Percentiles rank a stretch among this genome's conserved stretches.
These are phyloP conservation scores for Didymella sp. DNA, from an alignment of 2,329 filamentous ascomycete species.

Conservation along the genomic window DNA sequence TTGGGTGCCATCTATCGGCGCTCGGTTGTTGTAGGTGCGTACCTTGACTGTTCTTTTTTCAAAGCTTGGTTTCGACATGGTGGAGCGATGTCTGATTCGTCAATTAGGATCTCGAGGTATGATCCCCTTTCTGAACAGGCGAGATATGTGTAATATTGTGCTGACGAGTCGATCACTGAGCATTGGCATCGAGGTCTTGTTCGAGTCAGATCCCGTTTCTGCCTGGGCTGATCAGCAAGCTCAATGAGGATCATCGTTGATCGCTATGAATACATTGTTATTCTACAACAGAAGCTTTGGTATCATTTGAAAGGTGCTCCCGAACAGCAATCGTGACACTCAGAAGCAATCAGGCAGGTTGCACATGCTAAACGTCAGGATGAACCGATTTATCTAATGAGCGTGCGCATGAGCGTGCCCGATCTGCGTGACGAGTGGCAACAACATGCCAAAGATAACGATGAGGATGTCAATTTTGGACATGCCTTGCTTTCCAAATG, in stretches of 20 bases:
- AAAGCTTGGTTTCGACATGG: neutral
- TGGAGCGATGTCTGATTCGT: neutral
- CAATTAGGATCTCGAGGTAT: neutral
- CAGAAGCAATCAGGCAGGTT: neutral
- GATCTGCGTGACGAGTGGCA: conserved; percentile 78
- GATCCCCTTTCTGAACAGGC: neutral
- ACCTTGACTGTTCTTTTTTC: conserved; percentile 5
- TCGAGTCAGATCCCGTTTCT: neutral
- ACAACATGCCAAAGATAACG: conserved; percentile 76
- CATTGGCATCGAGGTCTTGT: neutral
- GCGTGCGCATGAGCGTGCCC: conserved; percentile 65
- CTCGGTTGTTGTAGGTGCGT: neutral
- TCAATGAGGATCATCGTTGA: neutral
- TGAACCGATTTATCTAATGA: conserved; percentile 51
- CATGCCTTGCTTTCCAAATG: conserved; percentile 59
- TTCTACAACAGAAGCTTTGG: conserved; percentile 16
- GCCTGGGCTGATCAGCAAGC: neutral
- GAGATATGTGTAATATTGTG: neutral
- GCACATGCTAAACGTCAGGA: conserved; percentile 5
- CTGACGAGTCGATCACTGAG: neutral
- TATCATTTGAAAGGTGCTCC: conserved; percentile 10
- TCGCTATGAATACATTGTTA: conserved; percentile 9
- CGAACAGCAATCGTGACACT: neutral
- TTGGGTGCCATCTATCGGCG: neutral
- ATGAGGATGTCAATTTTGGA: conserved; percentile 62